These are phyloP conservation scores for Fragilariopsis cylindrus DNA, from an alignment of 108 stramenopile species.

Conservation along the genomic window DNA sequence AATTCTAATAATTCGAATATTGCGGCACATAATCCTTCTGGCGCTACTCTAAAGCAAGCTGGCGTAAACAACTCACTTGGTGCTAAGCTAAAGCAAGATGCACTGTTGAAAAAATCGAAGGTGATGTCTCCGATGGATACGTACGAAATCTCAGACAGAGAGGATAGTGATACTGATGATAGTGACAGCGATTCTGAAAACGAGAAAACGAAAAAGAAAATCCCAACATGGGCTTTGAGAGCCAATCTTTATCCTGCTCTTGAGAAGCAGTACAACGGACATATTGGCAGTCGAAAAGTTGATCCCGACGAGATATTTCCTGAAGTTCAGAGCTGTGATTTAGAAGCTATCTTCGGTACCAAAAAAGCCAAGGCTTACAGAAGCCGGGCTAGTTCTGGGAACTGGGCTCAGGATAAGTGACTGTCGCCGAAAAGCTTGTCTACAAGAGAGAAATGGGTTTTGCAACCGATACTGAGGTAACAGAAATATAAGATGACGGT, in stretches of 20 bases:
- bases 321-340: constrained; percentile 85
- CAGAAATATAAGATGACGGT: background rate
- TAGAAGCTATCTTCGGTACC: constrained; percentile 86
- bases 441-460: constrained; percentile 90
- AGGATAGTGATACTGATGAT: constrained; percentile 73
- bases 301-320: constrained; percentile 92
- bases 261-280: constrained; percentile 59
- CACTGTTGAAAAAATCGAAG: constrained; percentile 7
- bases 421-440: constrained; percentile 73
- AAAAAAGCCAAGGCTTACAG: constrained; percentile 72
- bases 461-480: constrained; percentile 8
- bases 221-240: constrained; percentile 77
- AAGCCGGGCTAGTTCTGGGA: constrained; percentile 76
- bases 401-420: constrained; percentile 89
- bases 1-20: constrained; percentile 18
- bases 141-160: constrained; percentile 87
- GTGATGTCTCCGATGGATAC: constrained; percentile 71
- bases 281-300: constrained; percentile 40
- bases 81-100: constrained; percentile 22
- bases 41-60: constrained; percentile 16
- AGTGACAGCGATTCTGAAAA: constrained; percentile 64
- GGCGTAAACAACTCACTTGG: constrained; percentile 15
- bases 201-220: constrained; percentile 58
- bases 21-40: constrained; percentile 15
- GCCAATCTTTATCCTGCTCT: constrained; percentile 67